phyloP scores from a whole-genome alignment of 148 eudicot genomes.

The Agrostemma githago region DNA sequence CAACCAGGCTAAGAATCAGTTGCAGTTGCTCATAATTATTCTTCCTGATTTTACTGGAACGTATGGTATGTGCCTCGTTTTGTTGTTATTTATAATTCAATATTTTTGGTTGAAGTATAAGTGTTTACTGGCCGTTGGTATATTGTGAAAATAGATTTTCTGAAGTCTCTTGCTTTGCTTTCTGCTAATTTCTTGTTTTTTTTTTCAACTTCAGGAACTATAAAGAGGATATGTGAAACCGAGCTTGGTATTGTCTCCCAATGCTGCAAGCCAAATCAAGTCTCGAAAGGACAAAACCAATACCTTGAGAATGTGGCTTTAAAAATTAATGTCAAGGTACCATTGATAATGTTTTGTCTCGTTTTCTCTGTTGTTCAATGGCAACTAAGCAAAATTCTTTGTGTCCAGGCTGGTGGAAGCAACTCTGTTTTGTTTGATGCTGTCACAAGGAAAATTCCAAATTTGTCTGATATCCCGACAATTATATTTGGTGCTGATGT shows the following conservation, averaged over 20 bases:
- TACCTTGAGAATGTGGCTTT: conserved; percentile 77
- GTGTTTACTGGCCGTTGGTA: not conserved
- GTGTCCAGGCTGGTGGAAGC: conserved; percentile 64
- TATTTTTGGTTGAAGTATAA: not conserved
- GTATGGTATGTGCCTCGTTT: conserved; percentile 44
- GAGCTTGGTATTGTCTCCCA: conserved; percentile 81
- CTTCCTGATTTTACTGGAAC: conserved; percentile 60
- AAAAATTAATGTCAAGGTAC: conserved; percentile 90
- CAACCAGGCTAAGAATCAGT: conserved; percentile 23
- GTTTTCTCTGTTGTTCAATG: not conserved
- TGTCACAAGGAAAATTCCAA: conserved; percentile 34
- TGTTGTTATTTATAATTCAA: not conserved
- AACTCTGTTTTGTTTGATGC: conserved; percentile 49
- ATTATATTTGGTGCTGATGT: conserved; percentile 94
- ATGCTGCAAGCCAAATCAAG: conserved; percentile 66
- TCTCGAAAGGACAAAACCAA: conserved; percentile 33
- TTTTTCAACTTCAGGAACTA: conserved; percentile 41
- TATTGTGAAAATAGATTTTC: not conserved
- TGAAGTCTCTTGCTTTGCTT: not conserved
- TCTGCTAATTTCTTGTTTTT: not conserved
- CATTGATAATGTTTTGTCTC: not conserved
- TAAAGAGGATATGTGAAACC: conserved; percentile 77
- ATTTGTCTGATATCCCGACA: conserved; percentile 49
- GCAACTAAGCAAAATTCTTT: not conserved
- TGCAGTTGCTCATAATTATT: conserved; percentile 65